phyloP scores from a whole-genome alignment of 495 filamentous ascomycete species.

The Xylaria acuta region DNA sequence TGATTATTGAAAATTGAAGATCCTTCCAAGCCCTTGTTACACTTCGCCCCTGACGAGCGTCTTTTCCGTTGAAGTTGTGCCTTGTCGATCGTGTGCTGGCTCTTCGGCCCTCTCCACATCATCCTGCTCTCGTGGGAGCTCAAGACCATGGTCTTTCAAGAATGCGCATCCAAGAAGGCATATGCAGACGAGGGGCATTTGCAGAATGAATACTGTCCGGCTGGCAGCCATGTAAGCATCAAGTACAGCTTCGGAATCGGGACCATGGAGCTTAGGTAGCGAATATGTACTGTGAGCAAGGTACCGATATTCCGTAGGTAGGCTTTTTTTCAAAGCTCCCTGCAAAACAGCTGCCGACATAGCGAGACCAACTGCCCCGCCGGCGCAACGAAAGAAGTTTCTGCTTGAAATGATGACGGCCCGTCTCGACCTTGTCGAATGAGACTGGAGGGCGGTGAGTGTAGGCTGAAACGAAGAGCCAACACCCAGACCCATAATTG shows the following conservation, averaged over 20 bases:
- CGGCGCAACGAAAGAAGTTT: constrained; percentile 68
- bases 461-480: constrained; percentile 65
- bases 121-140: background rate
- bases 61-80: background rate
- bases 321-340: constrained; percentile 48
- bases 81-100: background rate
- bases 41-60: background rate
- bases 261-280: background rate
- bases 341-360: constrained; percentile 65
- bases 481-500: constrained; percentile 56
- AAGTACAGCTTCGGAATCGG: background rate
- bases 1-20: too few relatives aligned
- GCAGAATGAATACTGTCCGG: constrained; percentile 1
- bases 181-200: background rate
- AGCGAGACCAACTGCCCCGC: constrained; percentile 65
- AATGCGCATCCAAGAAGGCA: constrained; percentile 3
- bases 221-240: constrained; percentile 1
- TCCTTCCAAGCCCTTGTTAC: background rate
- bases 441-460: constrained; percentile 69
- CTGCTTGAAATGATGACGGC: constrained; percentile 67
- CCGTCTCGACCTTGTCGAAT: constrained; percentile 62
- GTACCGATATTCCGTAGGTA: constrained; percentile 10
- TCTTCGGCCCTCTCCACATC: background rate
- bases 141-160: background rate
- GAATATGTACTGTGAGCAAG: background rate